Conservation (phyloP, 1,284 basidiomycete species). For the Pyrrhoderma lamaoense region DNA sequence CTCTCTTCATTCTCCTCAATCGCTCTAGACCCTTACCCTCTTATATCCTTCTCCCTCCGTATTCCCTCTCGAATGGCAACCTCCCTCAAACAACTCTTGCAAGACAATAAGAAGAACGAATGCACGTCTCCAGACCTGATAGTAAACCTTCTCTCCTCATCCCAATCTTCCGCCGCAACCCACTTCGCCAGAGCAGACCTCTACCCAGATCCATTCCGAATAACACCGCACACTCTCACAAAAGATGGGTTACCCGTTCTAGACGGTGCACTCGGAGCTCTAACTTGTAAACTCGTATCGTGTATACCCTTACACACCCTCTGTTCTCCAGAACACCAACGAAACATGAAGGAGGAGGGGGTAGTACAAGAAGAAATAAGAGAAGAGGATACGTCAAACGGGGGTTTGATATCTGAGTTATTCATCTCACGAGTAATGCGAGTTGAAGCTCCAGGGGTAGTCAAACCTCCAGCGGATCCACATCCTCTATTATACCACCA, state of each 20-base stretch:
- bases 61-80: conserved; percentile 83
- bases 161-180: conserved; percentile 47
- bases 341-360: too few species aligned
- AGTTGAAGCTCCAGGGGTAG: conserved; percentile 30
- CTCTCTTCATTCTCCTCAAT: conserved; percentile 91
- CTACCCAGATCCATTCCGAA: conserved; percentile 48
- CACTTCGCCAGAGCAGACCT: conserved; percentile 60
- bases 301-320: conserved; percentile 21
- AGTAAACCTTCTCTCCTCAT: conserved; percentile 60
- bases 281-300: conserved; percentile 45
- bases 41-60: conserved; percentile 82
- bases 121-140: conserved; percentile 37
- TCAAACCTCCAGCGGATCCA: conserved; percentile 16
- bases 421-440: conserved; percentile 43
- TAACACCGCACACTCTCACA: conserved; percentile 35
- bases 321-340: too few species aligned
- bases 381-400: conserved; percentile 1
- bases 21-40: conserved; percentile 77
- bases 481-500: conserved; percentile 42
- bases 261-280: conserved; percentile 47
- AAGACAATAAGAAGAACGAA: neutral
- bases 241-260: conserved; percentile 52
- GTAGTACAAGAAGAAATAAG: neutral
- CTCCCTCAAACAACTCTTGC: conserved; percentile 36
- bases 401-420: conserved; percentile 35